Percentiles rank a stretch among this genome's conserved stretches.
Conservation (phyloP, 23 red algal species). For the Gracilaria domingensis region DNA sequence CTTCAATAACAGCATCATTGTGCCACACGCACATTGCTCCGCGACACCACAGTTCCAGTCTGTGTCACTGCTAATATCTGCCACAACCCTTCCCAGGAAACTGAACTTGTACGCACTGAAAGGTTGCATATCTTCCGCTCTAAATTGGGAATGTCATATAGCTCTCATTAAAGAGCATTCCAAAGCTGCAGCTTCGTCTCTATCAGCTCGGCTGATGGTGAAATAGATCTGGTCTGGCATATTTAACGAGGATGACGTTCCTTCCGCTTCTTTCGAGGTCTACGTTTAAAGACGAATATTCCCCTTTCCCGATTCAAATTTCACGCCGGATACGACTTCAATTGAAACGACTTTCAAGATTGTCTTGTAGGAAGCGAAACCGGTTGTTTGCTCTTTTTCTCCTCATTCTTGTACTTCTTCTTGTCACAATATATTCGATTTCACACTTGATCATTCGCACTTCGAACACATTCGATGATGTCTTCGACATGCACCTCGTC, state of each 20-base stretch:
- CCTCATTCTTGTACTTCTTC: not conserved
- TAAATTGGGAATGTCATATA: not conserved
- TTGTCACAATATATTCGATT: not conserved
- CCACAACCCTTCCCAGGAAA: no score
- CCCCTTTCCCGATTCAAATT: not conserved
- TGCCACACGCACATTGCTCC: no score
- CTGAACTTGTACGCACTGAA: no score
- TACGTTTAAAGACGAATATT: not conserved
- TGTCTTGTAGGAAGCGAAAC: not conserved
- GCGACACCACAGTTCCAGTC: no score
- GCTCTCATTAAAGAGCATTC: not conserved
- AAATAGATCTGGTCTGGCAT: not conserved
- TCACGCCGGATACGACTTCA: slow-evolving; percentile 27
- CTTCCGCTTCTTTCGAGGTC: not conserved
- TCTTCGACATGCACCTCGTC: slow-evolving; percentile 47
- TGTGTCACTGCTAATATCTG: no score
- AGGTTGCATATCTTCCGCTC: no score
- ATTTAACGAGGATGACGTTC: not conserved
- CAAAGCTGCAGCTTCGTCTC: not conserved
- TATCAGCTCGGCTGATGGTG: not conserved
- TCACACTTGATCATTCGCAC: not conserved
- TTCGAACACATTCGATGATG: slow-evolving; percentile 28
- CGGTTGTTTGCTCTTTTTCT: not conserved
- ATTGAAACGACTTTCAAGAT: not conserved
- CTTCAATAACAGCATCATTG: not conserved